Conservation (phyloP, 2,329 filamentous ascomycete genomes). For the Alternaria hordeiaustralica region DNA sequence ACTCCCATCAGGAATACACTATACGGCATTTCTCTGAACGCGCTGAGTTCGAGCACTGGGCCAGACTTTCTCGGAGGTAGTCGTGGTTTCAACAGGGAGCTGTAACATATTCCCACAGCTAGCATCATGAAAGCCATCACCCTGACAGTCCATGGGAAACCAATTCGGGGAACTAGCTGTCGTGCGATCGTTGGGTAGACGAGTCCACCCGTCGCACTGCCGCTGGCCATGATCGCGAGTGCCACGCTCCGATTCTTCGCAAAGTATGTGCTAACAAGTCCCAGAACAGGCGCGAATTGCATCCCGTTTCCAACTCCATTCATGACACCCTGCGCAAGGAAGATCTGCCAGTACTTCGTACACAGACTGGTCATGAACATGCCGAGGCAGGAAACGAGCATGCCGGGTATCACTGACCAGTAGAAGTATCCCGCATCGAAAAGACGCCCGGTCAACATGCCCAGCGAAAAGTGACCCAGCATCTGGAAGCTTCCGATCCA, state of each 20-base stretch:
- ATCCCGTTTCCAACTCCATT: constrained; percentile 44
- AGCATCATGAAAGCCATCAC: constrained; percentile 67
- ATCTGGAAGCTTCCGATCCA: constrained; percentile 62
- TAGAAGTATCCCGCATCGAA: constrained; percentile 61
- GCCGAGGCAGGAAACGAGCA: constrained; percentile 53
- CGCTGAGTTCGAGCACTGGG: constrained; percentile 50
- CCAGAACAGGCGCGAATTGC: constrained; percentile 43
- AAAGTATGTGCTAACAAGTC: constrained; percentile 62
- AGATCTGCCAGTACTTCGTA: constrained; percentile 57
- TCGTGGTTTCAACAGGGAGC: constrained; percentile 50
- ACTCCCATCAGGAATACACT: constrained; percentile 45
- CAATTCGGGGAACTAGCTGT: constrained; percentile 64
- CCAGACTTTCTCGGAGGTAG: constrained; percentile 53
- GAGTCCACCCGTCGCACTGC: constrained; percentile 67
- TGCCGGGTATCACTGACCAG: constrained; percentile 51
- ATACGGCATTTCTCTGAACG: constrained; percentile 52
- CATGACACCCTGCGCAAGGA: constrained; percentile 46
- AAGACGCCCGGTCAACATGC: constrained; percentile 59
- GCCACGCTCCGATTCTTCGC: constrained; percentile 64
- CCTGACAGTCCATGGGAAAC: constrained; percentile 70
- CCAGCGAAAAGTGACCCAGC: constrained; percentile 58
- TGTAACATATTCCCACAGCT: constrained; percentile 46
- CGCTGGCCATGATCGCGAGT: constrained; percentile 65
- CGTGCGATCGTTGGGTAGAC: constrained; percentile 65
- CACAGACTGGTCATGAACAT: constrained; percentile 62